These are phyloP conservation scores for Porcisia hertigi DNA, from an alignment of 208 protist genomes.

Conservation along the genomic window DNA sequence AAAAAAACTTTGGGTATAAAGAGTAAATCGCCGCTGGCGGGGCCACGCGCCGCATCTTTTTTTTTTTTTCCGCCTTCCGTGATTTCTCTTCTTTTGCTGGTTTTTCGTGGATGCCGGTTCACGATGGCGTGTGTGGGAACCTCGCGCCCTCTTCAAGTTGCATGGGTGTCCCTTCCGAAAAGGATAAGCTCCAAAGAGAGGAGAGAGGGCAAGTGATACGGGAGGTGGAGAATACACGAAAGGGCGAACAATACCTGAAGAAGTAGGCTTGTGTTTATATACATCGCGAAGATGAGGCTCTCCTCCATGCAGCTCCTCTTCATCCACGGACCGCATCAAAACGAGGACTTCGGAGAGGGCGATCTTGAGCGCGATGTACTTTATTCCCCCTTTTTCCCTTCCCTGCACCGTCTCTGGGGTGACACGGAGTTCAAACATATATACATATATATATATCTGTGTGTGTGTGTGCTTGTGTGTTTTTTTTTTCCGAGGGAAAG, in stretches of 20 bases:
- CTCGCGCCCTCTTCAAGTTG: not conserved
- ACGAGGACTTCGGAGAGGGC: not conserved
- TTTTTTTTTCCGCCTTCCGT: conserved; percentile 5
- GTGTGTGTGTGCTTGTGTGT: too few relatives aligned
- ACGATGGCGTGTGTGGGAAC: not conserved
- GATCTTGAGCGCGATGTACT: not conserved
- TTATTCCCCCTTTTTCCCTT: too few relatives aligned
- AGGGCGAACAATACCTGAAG: not conserved
- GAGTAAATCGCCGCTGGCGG: not conserved
- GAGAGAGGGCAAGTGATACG: not conserved
- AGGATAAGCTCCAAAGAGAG: not conserved
- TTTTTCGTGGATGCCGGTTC: not conserved
- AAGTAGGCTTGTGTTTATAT: not conserved
- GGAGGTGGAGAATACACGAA: not conserved
- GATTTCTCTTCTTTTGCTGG: not conserved
- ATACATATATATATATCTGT: too few relatives aligned
- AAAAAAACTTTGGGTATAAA: not conserved
- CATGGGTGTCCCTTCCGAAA: not conserved
- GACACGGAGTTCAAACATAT: too few relatives aligned
- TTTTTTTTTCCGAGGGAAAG: not conserved
- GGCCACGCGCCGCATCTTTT: conserved; percentile 7
- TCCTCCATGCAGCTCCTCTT: not conserved
- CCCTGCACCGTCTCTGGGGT: not conserved
- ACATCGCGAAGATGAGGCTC: not conserved
- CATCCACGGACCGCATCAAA: not conserved